Percentiles rank a stretch among this genome's conserved stretches.
Conservation (phyloP, 768 basidiomycete genomes). For the Lyophyllum semitale region DNA sequence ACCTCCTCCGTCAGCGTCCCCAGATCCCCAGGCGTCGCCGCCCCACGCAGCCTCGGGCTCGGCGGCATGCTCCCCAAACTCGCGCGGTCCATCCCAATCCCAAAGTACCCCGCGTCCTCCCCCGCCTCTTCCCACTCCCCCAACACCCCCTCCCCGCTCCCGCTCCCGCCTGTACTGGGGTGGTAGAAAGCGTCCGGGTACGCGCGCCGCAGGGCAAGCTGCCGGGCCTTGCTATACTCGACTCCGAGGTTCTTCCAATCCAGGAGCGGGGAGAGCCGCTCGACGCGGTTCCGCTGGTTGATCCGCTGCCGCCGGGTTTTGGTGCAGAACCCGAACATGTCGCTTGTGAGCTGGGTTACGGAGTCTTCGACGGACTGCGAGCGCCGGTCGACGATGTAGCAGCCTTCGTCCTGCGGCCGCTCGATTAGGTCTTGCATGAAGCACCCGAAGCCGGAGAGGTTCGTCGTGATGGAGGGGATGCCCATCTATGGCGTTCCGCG, state of each 20-base stretch:
- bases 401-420: constrained; percentile 90
- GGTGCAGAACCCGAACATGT: constrained; percentile 73
- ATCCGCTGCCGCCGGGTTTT: constrained; percentile 96
- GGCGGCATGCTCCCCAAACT: constrained; percentile 80
- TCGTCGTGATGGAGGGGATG: constrained; percentile 95
- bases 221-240: constrained; percentile 95
- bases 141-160: constrained; percentile 37
- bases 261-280: constrained; percentile 87
- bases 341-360: constrained; percentile 76
- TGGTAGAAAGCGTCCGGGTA: constrained; percentile 93
- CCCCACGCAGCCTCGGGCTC: constrained; percentile 82
- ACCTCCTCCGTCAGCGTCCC: constrained; percentile 89
- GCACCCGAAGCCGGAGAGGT: constrained; percentile 96
- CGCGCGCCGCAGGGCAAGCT: constrained; percentile 87
- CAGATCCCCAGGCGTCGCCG: constrained; percentile 91
- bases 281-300: constrained; percentile 98
- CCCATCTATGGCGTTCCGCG: constrained; percentile 69
- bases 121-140: constrained; percentile 39
- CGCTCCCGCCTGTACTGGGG: too few relatives aligned
- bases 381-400: constrained; percentile 95
- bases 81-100: constrained; percentile 69
- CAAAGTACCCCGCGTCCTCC: constrained; percentile 33
- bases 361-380: constrained; percentile 90
- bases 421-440: constrained; percentile 99
- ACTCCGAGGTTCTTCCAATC: constrained; percentile 99